Evolutionary conservation across 495 filamentous ascomycete genomes (phyloP), one percentile per base, ranked within the genome.

Genomic region (Neurospora terricola): DNA sequence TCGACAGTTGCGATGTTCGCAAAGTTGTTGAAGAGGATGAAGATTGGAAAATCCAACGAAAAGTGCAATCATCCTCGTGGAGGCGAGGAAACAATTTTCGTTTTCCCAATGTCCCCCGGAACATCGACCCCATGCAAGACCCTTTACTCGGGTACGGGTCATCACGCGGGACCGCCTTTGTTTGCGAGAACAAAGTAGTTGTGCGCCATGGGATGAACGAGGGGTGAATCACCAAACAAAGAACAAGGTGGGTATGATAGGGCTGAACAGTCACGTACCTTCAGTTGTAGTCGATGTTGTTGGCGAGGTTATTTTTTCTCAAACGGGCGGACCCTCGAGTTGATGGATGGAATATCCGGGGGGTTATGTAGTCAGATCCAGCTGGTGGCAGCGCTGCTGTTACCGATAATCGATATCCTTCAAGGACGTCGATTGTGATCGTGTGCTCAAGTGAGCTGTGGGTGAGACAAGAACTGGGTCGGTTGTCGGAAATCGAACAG

Each of bases 301-400:
- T 34, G 54, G 14, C 45, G 21, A 23, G 45, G 45, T 34, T 62
- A 16, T 9, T 14, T 62, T 62, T 62, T 34, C 54, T 30, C 14
- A 62, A 62, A 34, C 27, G 54, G 54, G 54, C 12, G 27, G 48
- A 34, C 71, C 18, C 74, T 40, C 36, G 59, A 70, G 54, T 12
- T 66, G 23, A 27, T 23, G 39, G 66, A 34, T 38, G 39, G 71
- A 72, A 59, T 14, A 45, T 45, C 70, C 14, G 45, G n/a, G 71
- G 70, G 66, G 72, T 72, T 73, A 72, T 74, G 68, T 73, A 72
- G 72, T 81, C 83, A 82, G 82, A 77, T 75, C 81, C 81, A 80
- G 78, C 80, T 81, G 77, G 79, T 40, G 75, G 75, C 77, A 82
- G 80, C 80, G 74, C 80, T 77, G 80, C 80, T 81, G 78, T 76